Evolutionary conservation across 169 alveolate species (phyloP).

Genomic region (Eimeria tenella): DNA sequence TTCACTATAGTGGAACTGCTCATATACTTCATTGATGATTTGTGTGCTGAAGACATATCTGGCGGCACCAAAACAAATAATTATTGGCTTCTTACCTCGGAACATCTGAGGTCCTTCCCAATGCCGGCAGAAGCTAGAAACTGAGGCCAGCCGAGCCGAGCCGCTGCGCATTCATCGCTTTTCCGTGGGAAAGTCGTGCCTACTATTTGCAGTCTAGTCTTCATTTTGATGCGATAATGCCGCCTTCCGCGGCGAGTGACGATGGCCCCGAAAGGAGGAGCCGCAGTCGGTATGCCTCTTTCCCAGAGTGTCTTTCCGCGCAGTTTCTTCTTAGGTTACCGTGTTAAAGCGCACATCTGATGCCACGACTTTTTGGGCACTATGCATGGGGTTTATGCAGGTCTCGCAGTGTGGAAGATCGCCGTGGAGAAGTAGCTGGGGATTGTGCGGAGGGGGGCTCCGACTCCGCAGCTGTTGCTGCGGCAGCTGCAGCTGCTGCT

Average conservation of each 20-base stretch:
- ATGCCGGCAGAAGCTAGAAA: background rate
- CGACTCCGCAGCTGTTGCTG: constrained; percentile 51
- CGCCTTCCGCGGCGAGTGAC: constrained; percentile 72
- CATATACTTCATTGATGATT: background rate
- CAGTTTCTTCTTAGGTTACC: constrained; percentile 21
- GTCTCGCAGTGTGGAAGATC: constrained; percentile 62
- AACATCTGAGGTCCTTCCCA: no score
- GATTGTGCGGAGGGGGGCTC: constrained; percentile 51
- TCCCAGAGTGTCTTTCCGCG: background rate
- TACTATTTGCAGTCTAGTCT: background rate
- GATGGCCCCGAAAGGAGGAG: constrained; percentile 62
- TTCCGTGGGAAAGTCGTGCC: background rate
- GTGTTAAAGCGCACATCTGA: background rate
- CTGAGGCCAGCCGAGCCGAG: background rate
- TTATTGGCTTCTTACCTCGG: no score
- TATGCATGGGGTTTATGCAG: constrained; percentile 28
- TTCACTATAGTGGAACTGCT: background rate
- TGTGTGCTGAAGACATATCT: background rate
- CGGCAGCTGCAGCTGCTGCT: constrained; percentile 72
- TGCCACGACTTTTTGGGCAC: background rate
- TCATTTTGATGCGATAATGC: constrained; percentile 38
- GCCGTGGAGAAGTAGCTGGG: background rate
- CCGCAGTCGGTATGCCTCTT: constrained; percentile 44
- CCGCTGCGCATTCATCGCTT: background rate
- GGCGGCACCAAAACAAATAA: background rate